Percentiles rank a stretch among this genome's conserved stretches.
These are phyloP conservation scores for Mariannaea elegans DNA, from an alignment of 2,329 filamentous ascomycete genomes.

Conservation along the genomic window DNA sequence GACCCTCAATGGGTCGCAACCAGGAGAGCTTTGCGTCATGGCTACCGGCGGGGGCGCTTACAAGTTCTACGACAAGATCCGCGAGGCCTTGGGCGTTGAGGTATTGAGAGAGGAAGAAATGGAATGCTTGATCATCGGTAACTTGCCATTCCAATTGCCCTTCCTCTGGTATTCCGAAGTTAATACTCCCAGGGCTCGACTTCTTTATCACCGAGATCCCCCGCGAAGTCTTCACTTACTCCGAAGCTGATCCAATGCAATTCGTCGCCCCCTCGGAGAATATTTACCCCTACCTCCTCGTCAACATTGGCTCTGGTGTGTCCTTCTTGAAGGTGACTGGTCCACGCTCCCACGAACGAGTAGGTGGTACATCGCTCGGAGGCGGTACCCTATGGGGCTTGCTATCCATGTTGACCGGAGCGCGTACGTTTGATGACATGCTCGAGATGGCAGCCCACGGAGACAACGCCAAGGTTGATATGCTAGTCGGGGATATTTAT, in stretches of 20 bases:
- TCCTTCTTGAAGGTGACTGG: slow-evolving; percentile 97
- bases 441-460: slow-evolving; percentile 88
- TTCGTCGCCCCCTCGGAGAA: slow-evolving; percentile 81
- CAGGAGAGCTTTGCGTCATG: slow-evolving; percentile 85
- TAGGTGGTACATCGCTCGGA: slow-evolving; percentile 93
- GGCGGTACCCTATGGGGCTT: slow-evolving; percentile 98
- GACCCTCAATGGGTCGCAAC: slow-evolving; percentile 75
- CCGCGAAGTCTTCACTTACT: slow-evolving; percentile 96
- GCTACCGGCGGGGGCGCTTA: slow-evolving; percentile 95
- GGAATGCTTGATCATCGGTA: slow-evolving; percentile 96
- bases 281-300: slow-evolving; percentile 95
- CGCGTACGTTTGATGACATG: slow-evolving; percentile 97
- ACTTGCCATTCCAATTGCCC: neutral
- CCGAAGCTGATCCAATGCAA: slow-evolving; percentile 88
- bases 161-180: neutral
- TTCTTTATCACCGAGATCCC: slow-evolving; percentile 99
- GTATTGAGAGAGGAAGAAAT: slow-evolving; percentile 96
- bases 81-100: slow-evolving; percentile 83
- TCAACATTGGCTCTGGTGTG: slow-evolving; percentile 97
- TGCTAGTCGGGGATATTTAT: slow-evolving; percentile 98
- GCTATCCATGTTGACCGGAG: slow-evolving; percentile 90
- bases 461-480: slow-evolving; percentile 92
- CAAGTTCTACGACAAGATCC: slow-evolving; percentile 95
- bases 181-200: slow-evolving; percentile 74
- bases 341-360: slow-evolving; percentile 84